A percentile compares a stretch with the other conserved stretches of the same genome.
These are phyloP conservation scores for Tetrapisispora iriomotensis DNA, from an alignment of 805 yeast species.

Conservation along the genomic window DNA sequence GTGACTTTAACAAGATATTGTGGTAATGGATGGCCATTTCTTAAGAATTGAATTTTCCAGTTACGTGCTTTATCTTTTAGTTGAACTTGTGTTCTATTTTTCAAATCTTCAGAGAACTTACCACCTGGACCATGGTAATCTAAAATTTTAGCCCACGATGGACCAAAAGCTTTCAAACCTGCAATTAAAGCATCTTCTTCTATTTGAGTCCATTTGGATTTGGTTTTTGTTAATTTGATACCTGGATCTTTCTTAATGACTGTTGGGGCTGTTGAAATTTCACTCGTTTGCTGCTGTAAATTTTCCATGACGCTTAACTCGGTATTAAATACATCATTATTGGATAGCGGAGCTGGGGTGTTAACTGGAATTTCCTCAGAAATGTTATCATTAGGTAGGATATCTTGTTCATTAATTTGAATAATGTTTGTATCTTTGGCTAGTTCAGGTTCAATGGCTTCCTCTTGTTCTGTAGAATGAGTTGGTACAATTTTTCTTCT, in stretches of 20 bases:
- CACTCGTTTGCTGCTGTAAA: constrained; percentile 1
- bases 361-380: neutral
- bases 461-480: neutral
- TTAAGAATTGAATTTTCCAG: constrained; percentile 80
- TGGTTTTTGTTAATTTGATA: constrained; percentile 20
- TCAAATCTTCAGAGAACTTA: constrained; percentile 66
- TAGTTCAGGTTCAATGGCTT: neutral
- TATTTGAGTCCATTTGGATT: constrained; percentile 60
- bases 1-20: constrained; percentile 74
- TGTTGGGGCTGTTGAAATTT: neutral
- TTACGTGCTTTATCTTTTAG: constrained; percentile 94
- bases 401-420: neutral
- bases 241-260: constrained; percentile 4
- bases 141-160: constrained; percentile 86
- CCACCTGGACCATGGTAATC: constrained; percentile 93
- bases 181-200: constrained; percentile 79
- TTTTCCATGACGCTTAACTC: neutral
- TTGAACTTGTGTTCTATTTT: constrained; percentile 86
- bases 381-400: neutral
- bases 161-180: constrained; percentile 75
- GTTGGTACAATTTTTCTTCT: neutral
- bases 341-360: neutral
- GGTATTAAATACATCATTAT: neutral
- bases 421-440: too few relatives aligned
- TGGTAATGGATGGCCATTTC: constrained; percentile 69